Evolutionary conservation across 2,329 filamentous ascomycete species (phyloP), one percentile per base, ranked within the genome.

Genomic region (Knufia petricola): DNA sequence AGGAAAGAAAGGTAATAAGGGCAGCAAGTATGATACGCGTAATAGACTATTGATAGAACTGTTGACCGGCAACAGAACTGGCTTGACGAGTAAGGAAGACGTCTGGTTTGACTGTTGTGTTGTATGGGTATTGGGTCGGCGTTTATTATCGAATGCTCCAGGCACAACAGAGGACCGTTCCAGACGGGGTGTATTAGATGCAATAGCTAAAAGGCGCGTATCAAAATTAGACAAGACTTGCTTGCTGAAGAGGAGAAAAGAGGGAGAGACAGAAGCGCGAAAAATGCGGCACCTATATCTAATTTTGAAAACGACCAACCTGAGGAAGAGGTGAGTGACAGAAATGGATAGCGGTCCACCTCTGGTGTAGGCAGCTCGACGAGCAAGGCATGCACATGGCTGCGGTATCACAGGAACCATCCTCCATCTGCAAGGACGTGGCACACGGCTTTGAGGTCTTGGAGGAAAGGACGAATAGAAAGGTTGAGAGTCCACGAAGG

Each of bases 191-290:
- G 51, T 50, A 47, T 43, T 52, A 52, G 52, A 53, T 45, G 55
- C 10, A 56, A 57, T 56, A 57, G 55, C 52, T 50, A 51, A 52
- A 34, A 52, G 52, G 46, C 49, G 41, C 52, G 51, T 47, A 55
- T 46, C 50, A 54, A 42, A 56, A 57, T 57, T 59, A 52, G 24
- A 59, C 55, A 59, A 59, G 56, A 50, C 56, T 59, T 59, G 56
- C 56, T 59, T 59, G 56, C 51, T 50, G 54, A 46, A 52, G 50
- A 54, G 49, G 34, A 49, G 47, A 47, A 52, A 36, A 28, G 23
- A 42, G 15, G 21, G 30, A 47, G 34, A 26, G 21, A 9, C n/a
- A 37, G 15, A 28, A 44, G 38, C 36, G 41, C 44, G 24, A 30
- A 9, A 13, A 38, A 21, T 44, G 36, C 52, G 52, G 55, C 51